A percentile compares a stretch with the other conserved stretches of the same genome.
Evolutionary conservation across 169 alveolate genomes (phyloP).

Genomic region (Plasmodium falciparum): DNA sequence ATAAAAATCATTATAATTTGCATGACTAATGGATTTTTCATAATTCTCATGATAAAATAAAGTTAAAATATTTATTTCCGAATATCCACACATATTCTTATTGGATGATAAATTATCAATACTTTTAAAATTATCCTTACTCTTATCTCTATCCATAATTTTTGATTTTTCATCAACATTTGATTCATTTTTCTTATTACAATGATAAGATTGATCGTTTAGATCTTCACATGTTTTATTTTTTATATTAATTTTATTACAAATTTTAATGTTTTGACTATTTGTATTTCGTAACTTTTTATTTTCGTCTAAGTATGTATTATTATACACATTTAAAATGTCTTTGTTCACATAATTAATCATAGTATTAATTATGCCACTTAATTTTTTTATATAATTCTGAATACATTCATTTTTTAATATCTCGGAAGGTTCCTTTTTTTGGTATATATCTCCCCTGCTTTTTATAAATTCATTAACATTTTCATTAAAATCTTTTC

Average conservation of each 20-base stretch:
- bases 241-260: background rate
- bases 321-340: background rate
- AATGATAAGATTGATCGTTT: background rate
- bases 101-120: constrained; percentile 11
- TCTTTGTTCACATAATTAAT: background rate
- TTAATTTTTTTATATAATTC: constrained; percentile 4
- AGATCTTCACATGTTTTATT: background rate
- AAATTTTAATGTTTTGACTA: background rate
- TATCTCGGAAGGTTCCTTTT: background rate
- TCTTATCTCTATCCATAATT: background rate
- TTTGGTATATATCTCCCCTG: background rate
- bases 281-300: background rate
- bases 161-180: background rate
- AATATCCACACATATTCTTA: background rate
- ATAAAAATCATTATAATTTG: constrained; percentile 47
- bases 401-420: constrained; percentile 19
- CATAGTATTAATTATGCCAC: background rate
- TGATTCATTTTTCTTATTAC: background rate
- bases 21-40: constrained; percentile 68
- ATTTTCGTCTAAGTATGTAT: constrained; percentile 15
- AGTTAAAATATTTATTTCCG: constrained; percentile 44
- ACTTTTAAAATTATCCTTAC: background rate
- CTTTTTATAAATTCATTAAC: constrained; percentile 41
- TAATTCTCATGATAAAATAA: constrained; percentile 69
- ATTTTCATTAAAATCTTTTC: constrained; percentile 33